A percentile compares a stretch with the other conserved stretches of the same genome.
These are phyloP conservation scores for Seiridium unicorne DNA, from an alignment of 2,329 filamentous ascomycete genomes.

Conservation along the genomic window DNA sequence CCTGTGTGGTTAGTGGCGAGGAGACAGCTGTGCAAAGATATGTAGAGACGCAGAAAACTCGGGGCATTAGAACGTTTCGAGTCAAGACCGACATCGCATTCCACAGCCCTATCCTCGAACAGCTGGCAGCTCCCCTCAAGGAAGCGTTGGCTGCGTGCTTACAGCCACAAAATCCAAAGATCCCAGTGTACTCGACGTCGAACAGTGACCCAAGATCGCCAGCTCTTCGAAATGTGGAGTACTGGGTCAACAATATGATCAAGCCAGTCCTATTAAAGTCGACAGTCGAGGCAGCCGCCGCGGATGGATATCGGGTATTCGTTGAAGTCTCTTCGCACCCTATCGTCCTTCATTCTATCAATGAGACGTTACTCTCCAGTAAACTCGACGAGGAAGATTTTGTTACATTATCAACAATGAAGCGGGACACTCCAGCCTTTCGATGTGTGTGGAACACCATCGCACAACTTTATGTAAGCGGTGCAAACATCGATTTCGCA, in stretches of 20 bases:
- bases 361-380: slow-evolving; percentile 30
- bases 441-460: slow-evolving; percentile 16
- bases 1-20: slow-evolving; percentile 32
- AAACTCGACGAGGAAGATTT: slow-evolving; percentile 28
- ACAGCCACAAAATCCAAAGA: slow-evolving; percentile 16
- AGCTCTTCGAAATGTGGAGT: slow-evolving; percentile 25
- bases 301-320: slow-evolving; percentile 36
- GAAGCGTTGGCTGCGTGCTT: slow-evolving; percentile 16
- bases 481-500: slow-evolving; percentile 18
- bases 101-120: slow-evolving; percentile 34
- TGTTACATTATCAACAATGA: slow-evolving; percentile 29
- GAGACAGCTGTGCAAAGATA: slow-evolving; percentile 19
- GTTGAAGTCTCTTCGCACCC: slow-evolving; percentile 40
- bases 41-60: slow-evolving; percentile 20
- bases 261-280: slow-evolving; percentile 32
- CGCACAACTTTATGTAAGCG: slow-evolving; percentile 4
- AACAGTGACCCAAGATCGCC: slow-evolving; percentile 16
- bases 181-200: slow-evolving; percentile 36
- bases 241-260: slow-evolving; percentile 39
- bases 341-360: slow-evolving; percentile 38
- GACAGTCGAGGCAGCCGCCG: slow-evolving; percentile 26
- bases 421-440: slow-evolving; percentile 26
- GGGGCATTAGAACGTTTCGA: slow-evolving; percentile 27
- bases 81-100: slow-evolving; percentile 41
- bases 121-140: slow-evolving; percentile 26